Percentiles rank a stretch among this genome's conserved stretches.
These are phyloP conservation scores for Pugionium dolabratum DNA, from an alignment of 345 rosid genomes.

Conservation along the genomic window DNA sequence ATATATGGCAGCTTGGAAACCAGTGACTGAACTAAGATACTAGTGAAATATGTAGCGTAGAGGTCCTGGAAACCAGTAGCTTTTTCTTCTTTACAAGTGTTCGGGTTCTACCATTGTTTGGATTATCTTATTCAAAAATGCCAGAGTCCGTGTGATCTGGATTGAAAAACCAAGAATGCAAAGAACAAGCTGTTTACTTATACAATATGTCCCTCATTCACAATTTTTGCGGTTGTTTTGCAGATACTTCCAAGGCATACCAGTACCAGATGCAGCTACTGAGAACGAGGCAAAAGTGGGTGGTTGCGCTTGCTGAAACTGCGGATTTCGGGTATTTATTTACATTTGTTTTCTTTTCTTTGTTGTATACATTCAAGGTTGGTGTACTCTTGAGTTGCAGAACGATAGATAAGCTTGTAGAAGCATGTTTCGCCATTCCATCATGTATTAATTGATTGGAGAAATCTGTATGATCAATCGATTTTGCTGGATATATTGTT, in stretches of 20 bases:
- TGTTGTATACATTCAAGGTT: background rate
- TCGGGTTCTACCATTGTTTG: background rate
- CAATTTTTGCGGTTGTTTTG: background rate
- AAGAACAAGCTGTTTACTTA: background rate
- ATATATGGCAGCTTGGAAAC: too few relatives aligned
- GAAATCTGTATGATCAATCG: constrained; percentile 22
- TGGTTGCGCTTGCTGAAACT: constrained; percentile 71
- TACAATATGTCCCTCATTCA: background rate
- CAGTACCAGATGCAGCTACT: constrained; percentile 51
- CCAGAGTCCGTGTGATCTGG: background rate
- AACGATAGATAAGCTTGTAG: too few relatives aligned
- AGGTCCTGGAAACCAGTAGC: too few relatives aligned
- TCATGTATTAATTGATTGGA: constrained; percentile 42
- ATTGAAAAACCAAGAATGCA: background rate
- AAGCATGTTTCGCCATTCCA: constrained; percentile 31
- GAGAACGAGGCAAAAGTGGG: constrained; percentile 65
- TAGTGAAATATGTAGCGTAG: too few relatives aligned
- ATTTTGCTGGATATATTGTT: constrained; percentile 28
- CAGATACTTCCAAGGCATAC: constrained; percentile 71
- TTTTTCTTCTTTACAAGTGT: too few relatives aligned
- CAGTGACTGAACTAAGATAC: too few relatives aligned
- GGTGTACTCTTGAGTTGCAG: too few relatives aligned
- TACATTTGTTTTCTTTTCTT: too few relatives aligned
- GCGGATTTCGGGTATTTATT: too few relatives aligned
- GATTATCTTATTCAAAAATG: background rate